These are phyloP conservation scores for Metschnikowia bowlesiae DNA, from an alignment of 805 yeast species.

Conservation along the genomic window DNA sequence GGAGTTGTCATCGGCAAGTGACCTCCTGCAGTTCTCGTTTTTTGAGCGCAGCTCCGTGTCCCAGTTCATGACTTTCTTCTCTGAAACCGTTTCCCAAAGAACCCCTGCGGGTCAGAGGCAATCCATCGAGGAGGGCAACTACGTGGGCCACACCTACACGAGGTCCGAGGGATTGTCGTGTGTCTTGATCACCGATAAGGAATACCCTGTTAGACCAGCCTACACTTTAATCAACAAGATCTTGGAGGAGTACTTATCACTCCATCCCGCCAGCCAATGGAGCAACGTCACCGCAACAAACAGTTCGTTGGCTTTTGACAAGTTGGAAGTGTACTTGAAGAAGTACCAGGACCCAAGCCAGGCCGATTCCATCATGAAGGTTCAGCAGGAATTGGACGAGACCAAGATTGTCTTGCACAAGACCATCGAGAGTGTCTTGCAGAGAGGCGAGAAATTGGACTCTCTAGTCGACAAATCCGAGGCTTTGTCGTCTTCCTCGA, in stretches of 20 bases:
- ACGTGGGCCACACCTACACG: conserved; percentile 87
- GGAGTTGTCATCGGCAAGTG: conserved; percentile 76
- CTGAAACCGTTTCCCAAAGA: conserved; percentile 85
- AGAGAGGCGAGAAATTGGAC: conserved; percentile 95
- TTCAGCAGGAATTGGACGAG: conserved; percentile 96
- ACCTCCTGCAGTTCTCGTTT: conserved; percentile 79
- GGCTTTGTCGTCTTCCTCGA: conserved; percentile 79
- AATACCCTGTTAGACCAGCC: conserved; percentile 95
- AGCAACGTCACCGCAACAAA: conserved; percentile 40
- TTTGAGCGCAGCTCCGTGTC: conserved; percentile 79
- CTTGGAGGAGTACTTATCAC: conserved; percentile 81
- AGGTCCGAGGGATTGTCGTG: conserved; percentile 90
- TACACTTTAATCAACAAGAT: conserved; percentile 87
- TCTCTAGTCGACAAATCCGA: conserved; percentile 92
- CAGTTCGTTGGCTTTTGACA: conserved; percentile 48
- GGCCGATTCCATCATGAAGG: conserved; percentile 95
- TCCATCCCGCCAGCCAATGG: conserved; percentile 78
- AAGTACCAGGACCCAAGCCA: conserved; percentile 96
- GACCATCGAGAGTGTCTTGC: conserved; percentile 89
- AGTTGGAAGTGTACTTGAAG: conserved; percentile 62
- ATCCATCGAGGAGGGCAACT: conserved; percentile 85
- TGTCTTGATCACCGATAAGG: conserved; percentile 88
- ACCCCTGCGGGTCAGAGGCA: conserved; percentile 90
- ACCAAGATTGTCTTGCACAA: conserved; percentile 95
- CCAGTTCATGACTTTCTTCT: conserved; percentile 92